Evolutionary conservation across 1,139 yeast genomes (phyloP).

Genomic region (Pichia inconspicua): DNA sequence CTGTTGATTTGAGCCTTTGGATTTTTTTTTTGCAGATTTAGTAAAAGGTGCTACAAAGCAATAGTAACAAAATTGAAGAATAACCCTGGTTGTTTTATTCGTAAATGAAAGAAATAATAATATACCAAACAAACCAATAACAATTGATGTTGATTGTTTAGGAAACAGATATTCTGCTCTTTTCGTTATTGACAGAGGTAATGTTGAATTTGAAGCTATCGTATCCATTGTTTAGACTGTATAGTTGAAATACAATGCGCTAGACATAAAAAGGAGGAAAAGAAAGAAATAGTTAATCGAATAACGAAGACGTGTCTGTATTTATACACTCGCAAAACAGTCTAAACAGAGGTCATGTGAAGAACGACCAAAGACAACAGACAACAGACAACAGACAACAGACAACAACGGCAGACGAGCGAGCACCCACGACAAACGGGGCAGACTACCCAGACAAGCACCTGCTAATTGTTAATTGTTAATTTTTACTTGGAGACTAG

Average conservation of each 20-base stretch:
- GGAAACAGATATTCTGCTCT: not conserved
- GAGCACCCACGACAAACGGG: too few relatives aligned
- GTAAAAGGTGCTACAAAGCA: conserved; percentile 69
- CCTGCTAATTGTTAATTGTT: too few relatives aligned
- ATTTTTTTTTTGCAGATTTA: conserved; percentile 33
- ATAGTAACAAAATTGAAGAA: conserved; percentile 31
- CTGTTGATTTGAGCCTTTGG: conserved; percentile 45
- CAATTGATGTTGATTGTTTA: not conserved
- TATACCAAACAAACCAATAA: not conserved
- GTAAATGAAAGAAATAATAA: not conserved
- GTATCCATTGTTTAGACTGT: not conserved
- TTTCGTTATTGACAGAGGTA: not conserved
- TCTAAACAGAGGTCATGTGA: not conserved
- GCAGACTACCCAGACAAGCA: too few relatives aligned
- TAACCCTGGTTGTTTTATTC: conserved; percentile 18
- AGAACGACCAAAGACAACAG: too few relatives aligned
- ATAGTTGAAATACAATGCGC: not conserved
- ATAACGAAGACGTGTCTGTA: not conserved
- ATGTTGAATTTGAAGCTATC: not conserved
- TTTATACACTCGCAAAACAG: not conserved
- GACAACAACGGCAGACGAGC: too few relatives aligned
- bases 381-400: too few relatives aligned
- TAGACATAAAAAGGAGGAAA: too few relatives aligned
- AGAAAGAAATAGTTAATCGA: too few relatives aligned
- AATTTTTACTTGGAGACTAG: too few relatives aligned